Conservation (phyloP, 108 stramenopile species). For the Conticribra weissflogii region DNA sequence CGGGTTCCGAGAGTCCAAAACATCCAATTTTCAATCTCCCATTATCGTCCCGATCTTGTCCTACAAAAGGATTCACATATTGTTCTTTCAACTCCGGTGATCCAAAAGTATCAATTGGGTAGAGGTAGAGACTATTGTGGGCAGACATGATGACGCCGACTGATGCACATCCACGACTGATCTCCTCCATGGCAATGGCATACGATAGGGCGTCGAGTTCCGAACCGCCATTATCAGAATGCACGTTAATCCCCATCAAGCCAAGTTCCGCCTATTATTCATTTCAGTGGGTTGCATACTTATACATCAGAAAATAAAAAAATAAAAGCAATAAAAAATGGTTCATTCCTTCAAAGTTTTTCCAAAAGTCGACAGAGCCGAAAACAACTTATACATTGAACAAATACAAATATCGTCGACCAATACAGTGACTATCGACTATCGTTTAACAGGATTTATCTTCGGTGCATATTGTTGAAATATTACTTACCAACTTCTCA, state of each 20-base stretch:
- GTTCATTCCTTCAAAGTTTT: too few species aligned
- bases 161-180: slow-evolving; percentile 94
- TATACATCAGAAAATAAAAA: too few species aligned
- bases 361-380: not conserved
- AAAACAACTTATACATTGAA: slow-evolving; percentile 1
- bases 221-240: slow-evolving; percentile 78
- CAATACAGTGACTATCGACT: too few species aligned
- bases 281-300: too few species aligned
- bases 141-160: slow-evolving; percentile 97
- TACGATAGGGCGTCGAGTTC: slow-evolving; percentile 95
- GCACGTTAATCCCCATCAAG: slow-evolving; percentile 94
- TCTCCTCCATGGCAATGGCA: slow-evolving; percentile 99
- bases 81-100: slow-evolving; percentile 86
- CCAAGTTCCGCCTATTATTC: slow-evolving; percentile 85
- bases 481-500: slow-evolving; percentile 49
- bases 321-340: too few species aligned
- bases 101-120: slow-evolving; percentile 92
- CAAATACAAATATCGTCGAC: not conserved
- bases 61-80: slow-evolving; percentile 73
- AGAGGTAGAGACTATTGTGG: slow-evolving; percentile 94
- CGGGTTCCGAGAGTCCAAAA: slow-evolving; percentile 93
- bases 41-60: slow-evolving; percentile 45
- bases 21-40: slow-evolving; percentile 73
- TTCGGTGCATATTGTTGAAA: not conserved
- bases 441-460: not conserved